Evolutionary conservation across 495 filamentous ascomycete species (phyloP), one percentile per base, ranked within the genome.

Genomic region (Penicillium egyptiacum): DNA sequence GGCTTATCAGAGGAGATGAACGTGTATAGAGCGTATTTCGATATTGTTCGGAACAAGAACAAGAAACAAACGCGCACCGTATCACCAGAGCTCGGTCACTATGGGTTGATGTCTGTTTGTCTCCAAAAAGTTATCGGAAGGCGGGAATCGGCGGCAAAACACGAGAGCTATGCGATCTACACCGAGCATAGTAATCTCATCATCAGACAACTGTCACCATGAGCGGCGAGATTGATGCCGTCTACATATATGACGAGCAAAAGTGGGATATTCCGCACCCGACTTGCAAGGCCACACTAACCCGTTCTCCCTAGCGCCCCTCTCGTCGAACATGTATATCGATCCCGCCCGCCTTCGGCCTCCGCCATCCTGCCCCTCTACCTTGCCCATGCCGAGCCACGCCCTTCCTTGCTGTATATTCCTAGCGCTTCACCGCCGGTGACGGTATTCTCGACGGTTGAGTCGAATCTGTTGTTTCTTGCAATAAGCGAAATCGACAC

Each of bases 191-290:
- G 25, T 35, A n/a, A 45, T 47, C 42, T 47, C 49, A 31, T 19
- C 54, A 43, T 49, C 56, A 63, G 59, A 53, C 56, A 65, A 67
- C 66, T 60, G 47, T 51, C 64, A 70, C 42, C 46, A 90, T 90
- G 84, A 91, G 86, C 81, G 85, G 88, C 75, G 85, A 88, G 70
- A 88, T 98, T 66, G 92, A 96, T 81, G 94, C 94, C 64, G 77
- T 98, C 66, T 95, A 97, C 81, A 91, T 98, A 69, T 96, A 87
- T 71, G 91, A 97, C 80, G 91, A 96, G 76, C 82, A 89, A 71
- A 91, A 90, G 91, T 94, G 74, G 65, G 79, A 63, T 41, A 35
- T 35, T n/a, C 53, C 17, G 45, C 41, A 40, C 19, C 23, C 12
- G 7, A 23, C 40, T 12, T 19, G 2, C 19, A 37, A 23, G 31